phyloP scores from a whole-genome alignment of 306 rosid species.

The Fragaria vesca region DNA sequence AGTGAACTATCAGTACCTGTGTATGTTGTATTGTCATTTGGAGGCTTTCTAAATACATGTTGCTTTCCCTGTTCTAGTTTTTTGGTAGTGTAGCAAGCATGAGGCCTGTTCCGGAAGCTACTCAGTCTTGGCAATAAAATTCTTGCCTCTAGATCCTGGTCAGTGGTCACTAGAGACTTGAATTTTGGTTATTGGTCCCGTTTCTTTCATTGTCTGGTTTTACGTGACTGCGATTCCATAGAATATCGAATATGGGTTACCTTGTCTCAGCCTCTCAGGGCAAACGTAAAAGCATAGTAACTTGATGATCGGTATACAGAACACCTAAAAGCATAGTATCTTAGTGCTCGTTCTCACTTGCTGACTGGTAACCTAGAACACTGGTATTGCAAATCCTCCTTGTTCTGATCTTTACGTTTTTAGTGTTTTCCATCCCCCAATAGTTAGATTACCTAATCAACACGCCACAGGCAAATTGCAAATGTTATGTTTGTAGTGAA shows the following conservation, averaged over 20 bases:
- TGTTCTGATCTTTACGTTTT: not conserved
- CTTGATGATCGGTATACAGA: not conserved
- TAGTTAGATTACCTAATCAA: not conserved
- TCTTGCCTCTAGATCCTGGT: not conserved
- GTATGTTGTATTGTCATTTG: slow-evolving; percentile 41
- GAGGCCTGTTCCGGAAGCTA: not conserved
- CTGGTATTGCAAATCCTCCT: not conserved
- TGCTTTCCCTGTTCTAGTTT: slow-evolving; percentile 18
- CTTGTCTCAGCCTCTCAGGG: slow-evolving; percentile 1
- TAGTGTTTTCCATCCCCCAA: too few species aligned
- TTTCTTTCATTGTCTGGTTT: not conserved
- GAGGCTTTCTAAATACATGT: slow-evolving; percentile 38
- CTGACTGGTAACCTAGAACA: not conserved
- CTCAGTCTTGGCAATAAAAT: not conserved
- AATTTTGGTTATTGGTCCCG: not conserved
- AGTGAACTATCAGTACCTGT: slow-evolving; percentile 37
- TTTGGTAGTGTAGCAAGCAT: slow-evolving; percentile 22
- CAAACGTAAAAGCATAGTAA: not conserved
- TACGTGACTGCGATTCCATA: not conserved
- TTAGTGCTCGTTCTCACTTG: not conserved
- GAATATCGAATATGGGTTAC: not conserved
- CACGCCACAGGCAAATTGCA: not conserved
- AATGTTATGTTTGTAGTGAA: not conserved
- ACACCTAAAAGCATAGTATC: too few species aligned
- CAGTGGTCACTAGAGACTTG: not conserved